Evolutionary conservation across 345 rosid genomes (phyloP), one percentile per base, ranked within the genome.

Genomic region (Iberis pinnata): DNA sequence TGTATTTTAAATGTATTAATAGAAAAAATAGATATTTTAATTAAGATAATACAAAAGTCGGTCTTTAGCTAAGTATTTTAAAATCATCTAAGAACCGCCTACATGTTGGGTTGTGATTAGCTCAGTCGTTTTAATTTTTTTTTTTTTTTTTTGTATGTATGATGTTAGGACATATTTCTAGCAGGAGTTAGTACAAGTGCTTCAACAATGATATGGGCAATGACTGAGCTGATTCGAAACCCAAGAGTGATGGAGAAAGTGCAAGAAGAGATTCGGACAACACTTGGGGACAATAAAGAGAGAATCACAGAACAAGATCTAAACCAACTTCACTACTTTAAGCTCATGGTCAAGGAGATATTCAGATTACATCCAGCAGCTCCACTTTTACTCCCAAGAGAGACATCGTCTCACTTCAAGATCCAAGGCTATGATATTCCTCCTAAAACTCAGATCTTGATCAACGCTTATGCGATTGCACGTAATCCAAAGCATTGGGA

Each of bases 361-460:
- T 18, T 60, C 27, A 60, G 65, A 31, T 42, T 60, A 29, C 65
- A 78, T 13, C 78, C 83, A 44, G 63, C 78, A 8, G 78, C 60
- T 55, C 81, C 79, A 0, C 43, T 79, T 11, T 49, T 72, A 42
- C 15, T 79, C 27, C 84, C 82, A 25, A 72, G 81, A 51, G 84
- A 76, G 58, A 68, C 79, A 32, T 74, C 56, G 73, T 60, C 59
- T 51, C 65, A 67, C 0, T 17, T 70, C 14, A 64, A 60, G 40
- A 60, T 49, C 49, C 48, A 49, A 39, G 64, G 56, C 48, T 49
- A 49, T 9, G 11, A 27, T 17, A 49, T 49, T 49, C 64, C 56
- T 1, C 4, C 22, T 0, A 49, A 49, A 49, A 27, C 64, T 6
- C 12, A 48, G 27, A 2, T 60, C 2, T 1, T 49, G 31, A 48